Base-by-base conservation (phyloP, 2,329 filamentous ascomycete genomes). In the Spiromastix sp. region DNA sequence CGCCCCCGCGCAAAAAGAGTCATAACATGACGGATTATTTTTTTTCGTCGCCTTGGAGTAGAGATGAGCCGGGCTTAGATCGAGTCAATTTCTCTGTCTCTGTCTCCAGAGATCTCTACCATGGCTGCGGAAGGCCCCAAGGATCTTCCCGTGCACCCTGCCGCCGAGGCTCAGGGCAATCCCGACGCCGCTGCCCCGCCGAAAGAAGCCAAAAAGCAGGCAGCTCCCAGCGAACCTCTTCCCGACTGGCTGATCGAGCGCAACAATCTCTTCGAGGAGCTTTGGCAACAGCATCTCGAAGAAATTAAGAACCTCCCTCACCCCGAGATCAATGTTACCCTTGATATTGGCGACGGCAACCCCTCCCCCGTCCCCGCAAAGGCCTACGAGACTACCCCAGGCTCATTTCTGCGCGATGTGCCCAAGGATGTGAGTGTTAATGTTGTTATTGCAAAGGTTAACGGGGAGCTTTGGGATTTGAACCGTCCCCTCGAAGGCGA, bases 391-490 rank as follows among this genome's bases (percentile, higher is more conserved):
- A 95, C 86, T 47, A 93, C 86, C 11, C 91, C 91, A 4, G 80
- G 50, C 79, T 94, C 60, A 76, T 61, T 68, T 77, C 44, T 82
- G 75, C 63, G 74, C 70, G 51, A 94, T 87, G 59, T 86, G 71
- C 63, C 95, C 82, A 74, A 91, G 77, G 55, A 73, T 82, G 50
- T 83, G 76, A 65, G 85, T 85, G 70, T 83, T 79, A 65, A 87
- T 79, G 55, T 66, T 30, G 84, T 98, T 41, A 81, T 98, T 51
- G 80, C 89, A 29, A 78, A 78, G 54, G 73, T 96, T 24, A 80
- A 96, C 51, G 85, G 81, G 37, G 72, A 84, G 54, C 69, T 96
- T 8, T 98, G 89, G 91, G 91, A 98, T 64, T 66, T 98, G 46
- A 85, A 89, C 53, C 72, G 91, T 36, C 89, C 89, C 4, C 66